phyloP scores from a whole-genome alignment of 2,329 filamentous ascomycete genomes.

The Penicillium sp. region DNA sequence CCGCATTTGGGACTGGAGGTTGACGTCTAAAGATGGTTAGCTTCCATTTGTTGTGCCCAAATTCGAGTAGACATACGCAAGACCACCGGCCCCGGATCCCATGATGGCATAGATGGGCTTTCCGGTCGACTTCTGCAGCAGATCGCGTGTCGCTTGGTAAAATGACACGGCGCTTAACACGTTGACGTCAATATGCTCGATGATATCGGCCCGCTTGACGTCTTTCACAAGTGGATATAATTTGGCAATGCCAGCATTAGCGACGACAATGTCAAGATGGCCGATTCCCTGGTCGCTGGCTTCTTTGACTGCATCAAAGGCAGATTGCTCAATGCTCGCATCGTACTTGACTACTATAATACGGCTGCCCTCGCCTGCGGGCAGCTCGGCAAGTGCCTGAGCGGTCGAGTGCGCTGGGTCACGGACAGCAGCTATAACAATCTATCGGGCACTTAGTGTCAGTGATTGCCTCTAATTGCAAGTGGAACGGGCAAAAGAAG shows the following conservation, averaged over 20 bases:
- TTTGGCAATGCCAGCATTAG: slow-evolving; percentile 39
- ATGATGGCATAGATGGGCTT: not conserved
- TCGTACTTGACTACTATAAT: slow-evolving; percentile 37
- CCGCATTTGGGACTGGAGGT: not conserved
- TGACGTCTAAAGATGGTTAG: not conserved
- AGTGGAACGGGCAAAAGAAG: too few relatives aligned
- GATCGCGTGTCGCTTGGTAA: slow-evolving; percentile 34
- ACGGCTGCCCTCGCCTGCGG: slow-evolving; percentile 28
- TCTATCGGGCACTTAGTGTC: not conserved
- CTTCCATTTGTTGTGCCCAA: not conserved
- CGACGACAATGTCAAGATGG: slow-evolving; percentile 39
- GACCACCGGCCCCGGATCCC: not conserved
- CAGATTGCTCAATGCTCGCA: slow-evolving; percentile 26
- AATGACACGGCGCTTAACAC: slow-evolving; percentile 32
- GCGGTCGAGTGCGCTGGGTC: slow-evolving; percentile 27
- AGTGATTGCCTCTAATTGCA: not conserved
- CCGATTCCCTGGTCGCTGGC: slow-evolving; percentile 28
- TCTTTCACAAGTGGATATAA: slow-evolving; percentile 32
- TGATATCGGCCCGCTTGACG: slow-evolving; percentile 29
- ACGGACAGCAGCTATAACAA: slow-evolving; percentile 44
- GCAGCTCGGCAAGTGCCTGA: slow-evolving; percentile 22
- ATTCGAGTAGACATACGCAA: not conserved
- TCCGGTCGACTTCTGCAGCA: slow-evolving; percentile 29
- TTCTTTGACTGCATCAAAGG: slow-evolving; percentile 28
- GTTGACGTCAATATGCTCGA: slow-evolving; percentile 29